Conservation (phyloP, 495 filamentous ascomycete genomes). For the Hyaloscypha finlandica region DNA sequence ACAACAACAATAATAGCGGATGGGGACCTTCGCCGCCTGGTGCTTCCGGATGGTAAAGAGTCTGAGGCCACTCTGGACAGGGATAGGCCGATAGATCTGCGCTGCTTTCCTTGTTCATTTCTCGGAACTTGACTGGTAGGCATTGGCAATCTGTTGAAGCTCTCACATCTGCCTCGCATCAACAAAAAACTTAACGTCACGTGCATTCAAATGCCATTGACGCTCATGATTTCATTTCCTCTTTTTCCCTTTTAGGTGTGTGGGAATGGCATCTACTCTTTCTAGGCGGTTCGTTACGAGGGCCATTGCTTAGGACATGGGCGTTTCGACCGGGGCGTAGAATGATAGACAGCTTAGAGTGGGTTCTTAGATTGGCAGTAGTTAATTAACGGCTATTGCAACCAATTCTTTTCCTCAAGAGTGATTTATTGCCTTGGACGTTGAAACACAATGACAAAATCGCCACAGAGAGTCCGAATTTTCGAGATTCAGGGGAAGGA, state of each 20-base stretch:
- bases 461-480: no score
- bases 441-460: no score
- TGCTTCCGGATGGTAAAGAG: neutral
- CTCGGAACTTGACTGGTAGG: neutral
- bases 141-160: neutral
- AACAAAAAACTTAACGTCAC: neutral
- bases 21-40: neutral
- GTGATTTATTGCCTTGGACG: no score
- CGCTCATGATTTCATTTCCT: neutral
- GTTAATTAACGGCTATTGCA: slow-evolving; percentile 2
- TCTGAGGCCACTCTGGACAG: neutral
- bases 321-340: neutral
- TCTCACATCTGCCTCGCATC: neutral
- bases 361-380: neutral
- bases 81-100: neutral
- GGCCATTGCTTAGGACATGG: slow-evolving; percentile 5
- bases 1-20: neutral
- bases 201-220: slow-evolving; percentile 1
- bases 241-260: neutral
- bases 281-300: neutral
- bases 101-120: neutral
- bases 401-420: neutral
- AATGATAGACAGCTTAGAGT: neutral
- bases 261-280: neutral
- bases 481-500: neutral